phyloP scores from a whole-genome alignment of 805 yeast genomes.

The Kazachstania taianensis region DNA sequence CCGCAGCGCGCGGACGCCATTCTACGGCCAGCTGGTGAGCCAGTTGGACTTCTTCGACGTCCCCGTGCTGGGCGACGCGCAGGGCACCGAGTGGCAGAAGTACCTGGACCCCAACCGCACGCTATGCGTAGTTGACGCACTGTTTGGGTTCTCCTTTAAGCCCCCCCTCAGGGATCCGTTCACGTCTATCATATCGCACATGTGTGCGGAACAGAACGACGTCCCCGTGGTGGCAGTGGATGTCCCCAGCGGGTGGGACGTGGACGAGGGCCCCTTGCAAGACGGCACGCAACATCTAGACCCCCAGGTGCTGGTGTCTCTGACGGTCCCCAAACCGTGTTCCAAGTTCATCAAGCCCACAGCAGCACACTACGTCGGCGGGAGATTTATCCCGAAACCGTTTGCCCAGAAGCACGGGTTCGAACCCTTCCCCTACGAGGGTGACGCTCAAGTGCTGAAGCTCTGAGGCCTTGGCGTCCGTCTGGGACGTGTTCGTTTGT shows the following conservation, averaged over 20 bases:
- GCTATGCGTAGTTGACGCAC: slow-evolving; percentile 59
- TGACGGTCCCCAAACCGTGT: slow-evolving; percentile 94
- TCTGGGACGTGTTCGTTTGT: too few species aligned
- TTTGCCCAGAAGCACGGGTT: slow-evolving; percentile 70
- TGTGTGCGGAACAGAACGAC: slow-evolving; percentile 27
- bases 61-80: slow-evolving; percentile 38
- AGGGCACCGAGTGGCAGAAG: slow-evolving; percentile 23
- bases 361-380: slow-evolving; percentile 71
- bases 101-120: slow-evolving; percentile 28
- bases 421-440: slow-evolving; percentile 49
- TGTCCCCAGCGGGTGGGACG: slow-evolving; percentile 97
- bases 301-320: slow-evolving; percentile 64
- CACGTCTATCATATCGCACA: slow-evolving; percentile 34
- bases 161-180: slow-evolving; percentile 84
- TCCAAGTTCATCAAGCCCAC: slow-evolving; percentile 41
- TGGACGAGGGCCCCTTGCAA: slow-evolving; percentile 66
- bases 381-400: slow-evolving; percentile 61
- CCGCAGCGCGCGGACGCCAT: slow-evolving; percentile 39
- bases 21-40: slow-evolving; percentile 49
- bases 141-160: slow-evolving; percentile 88
- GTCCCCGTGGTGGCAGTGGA: slow-evolving; percentile 74
- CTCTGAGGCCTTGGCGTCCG: too few species aligned
- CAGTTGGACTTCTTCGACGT: slow-evolving; percentile 64
- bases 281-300: slow-evolving; percentile 32
- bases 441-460: slow-evolving; percentile 46